phyloP scores from a whole-genome alignment of 169 alveolate species.

The Plasmodium coatneyi region DNA sequence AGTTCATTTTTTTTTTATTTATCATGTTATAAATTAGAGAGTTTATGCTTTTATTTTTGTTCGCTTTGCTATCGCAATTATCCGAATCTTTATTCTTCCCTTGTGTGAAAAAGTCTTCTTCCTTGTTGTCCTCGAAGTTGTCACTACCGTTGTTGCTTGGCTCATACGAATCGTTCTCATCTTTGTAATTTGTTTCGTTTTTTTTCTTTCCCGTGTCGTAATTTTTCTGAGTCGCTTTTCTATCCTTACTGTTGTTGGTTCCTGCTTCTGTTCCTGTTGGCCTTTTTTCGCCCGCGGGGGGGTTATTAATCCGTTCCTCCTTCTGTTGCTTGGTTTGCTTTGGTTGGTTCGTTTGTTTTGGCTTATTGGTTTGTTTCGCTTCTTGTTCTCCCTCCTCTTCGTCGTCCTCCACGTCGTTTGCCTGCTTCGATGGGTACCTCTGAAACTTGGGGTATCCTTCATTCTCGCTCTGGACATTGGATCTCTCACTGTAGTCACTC shows the following conservation, averaged over 20 bases:
- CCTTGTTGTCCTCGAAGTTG: background rate
- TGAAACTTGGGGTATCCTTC: conserved; percentile 5
- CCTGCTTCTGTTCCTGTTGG: background rate
- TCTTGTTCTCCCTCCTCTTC: background rate
- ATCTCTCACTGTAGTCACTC: conserved; percentile 19
- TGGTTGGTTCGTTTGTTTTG: background rate
- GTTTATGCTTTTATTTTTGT: conserved; percentile 16
- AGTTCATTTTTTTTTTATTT: conserved; percentile 38
- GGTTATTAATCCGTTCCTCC: background rate
- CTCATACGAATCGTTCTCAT: conserved; percentile 25
- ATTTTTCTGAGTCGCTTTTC: background rate
- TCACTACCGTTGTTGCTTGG: background rate
- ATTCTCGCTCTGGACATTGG: conserved; percentile 1
- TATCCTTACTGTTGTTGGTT: conserved; percentile 3
- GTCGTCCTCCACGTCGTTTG: background rate
- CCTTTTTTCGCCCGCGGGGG: background rate
- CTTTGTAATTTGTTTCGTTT: conserved; percentile 4
- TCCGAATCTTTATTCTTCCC: conserved; percentile 38
- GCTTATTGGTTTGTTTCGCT: background rate
- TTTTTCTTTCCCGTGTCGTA: conserved; percentile 2
- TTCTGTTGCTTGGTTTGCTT: background rate
- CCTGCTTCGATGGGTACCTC: background rate
- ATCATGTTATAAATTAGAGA: conserved; percentile 3
- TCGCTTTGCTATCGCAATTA: conserved; percentile 31
- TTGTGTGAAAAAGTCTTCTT: background rate